Evolutionary conservation across 306 rosid genomes (phyloP), one percentile per base, ranked within the genome.

Genomic region (Acacia melanoxylon): DNA sequence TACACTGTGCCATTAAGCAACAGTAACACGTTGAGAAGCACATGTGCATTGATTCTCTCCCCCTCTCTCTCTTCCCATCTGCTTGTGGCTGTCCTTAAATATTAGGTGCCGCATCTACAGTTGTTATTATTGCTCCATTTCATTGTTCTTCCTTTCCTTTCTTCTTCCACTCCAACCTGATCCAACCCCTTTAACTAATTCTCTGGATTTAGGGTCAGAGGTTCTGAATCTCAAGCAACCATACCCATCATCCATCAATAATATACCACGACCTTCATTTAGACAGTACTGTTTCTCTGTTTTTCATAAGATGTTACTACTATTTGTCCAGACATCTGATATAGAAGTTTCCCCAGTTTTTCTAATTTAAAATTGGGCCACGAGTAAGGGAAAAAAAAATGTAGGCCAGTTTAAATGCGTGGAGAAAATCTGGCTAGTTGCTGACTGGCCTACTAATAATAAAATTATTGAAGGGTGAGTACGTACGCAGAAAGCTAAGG

Each of bases 1-100:
- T 11, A 20, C 3, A 3, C 27, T 2, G 4, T 19, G 51, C 31
- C 73, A 68, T 68, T 11, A 20, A 20, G 48, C 25, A 20, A n/a
- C 52, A 69, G 29, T 40, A 10, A 41, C 52, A 69, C 20, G 27
- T 71, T 65, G 68, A 81, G 79, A 73, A 65, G 63, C 44, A 46
- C 56, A 74, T 73, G 79, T 49, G 74, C 84, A 81, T 63, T 73
- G 75, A 81, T 73, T 73, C 58, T 74, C 73, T 46, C 62, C 9
- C 63, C 1, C 14, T 33, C 31, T 29, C 31, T 29, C 31, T 29
- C 3, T 31, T 14, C 0, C 12, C 52, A 12, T 48, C 17, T 48
- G 52, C 61, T 31, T 63, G 14, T 68, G 74, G 1, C 40, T 33
- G n/a, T 15, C 44, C 65, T 24, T 35, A 10, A 46, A 33, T 49